Evolutionary conservation across 768 basidiomycete species (phyloP), one percentile per base, ranked within the genome.

Genomic region (Russula griseocarnosa): DNA sequence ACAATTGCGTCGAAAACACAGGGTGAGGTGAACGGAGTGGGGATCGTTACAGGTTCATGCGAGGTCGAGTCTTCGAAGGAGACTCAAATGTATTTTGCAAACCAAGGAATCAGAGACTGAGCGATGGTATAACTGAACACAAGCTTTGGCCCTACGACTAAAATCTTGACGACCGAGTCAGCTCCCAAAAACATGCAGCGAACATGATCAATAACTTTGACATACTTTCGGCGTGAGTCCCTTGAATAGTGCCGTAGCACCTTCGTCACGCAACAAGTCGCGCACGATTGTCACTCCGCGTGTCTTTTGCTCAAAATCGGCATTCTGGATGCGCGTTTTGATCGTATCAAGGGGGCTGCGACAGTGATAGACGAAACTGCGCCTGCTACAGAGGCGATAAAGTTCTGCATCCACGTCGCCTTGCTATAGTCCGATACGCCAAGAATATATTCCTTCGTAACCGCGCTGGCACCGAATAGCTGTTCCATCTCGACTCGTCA

Each of bases 91-190:
- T 65, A 65, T 34, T 47, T 85, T 49, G 87, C 83, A 76, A 95
- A 97, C 70, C 88, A 78, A 52, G 95, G 95, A 79, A 98, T 98
- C 75, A 98, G 80, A 20, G 89, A 90, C 76, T 98, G 96, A 13
- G 96, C 96, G 4, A 98, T 83, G 55, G 96, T 98, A 79, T 96
- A 98, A 70, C 92, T 94, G 83, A 98, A 98, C 70, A 98, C 93
- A 40, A 98, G 86, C 78, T 98, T 98, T 46, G 96, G 96, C 57
- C 94, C 95, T 42, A 98, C 94, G 66, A 98, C 94, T 52, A 98
- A 81, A 70, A 96, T 90, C 92, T 95, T 69, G 26, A 20, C 16
- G 20, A 24, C 44, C 3, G 13, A 34, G 56, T 58, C 56, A 58
- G 44, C 13, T 14, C 11, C 11, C 4, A 44, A 30, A 20, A 38